Conservation (phyloP, 1,284 basidiomycete species). For the Moniliella sp. region DNA sequence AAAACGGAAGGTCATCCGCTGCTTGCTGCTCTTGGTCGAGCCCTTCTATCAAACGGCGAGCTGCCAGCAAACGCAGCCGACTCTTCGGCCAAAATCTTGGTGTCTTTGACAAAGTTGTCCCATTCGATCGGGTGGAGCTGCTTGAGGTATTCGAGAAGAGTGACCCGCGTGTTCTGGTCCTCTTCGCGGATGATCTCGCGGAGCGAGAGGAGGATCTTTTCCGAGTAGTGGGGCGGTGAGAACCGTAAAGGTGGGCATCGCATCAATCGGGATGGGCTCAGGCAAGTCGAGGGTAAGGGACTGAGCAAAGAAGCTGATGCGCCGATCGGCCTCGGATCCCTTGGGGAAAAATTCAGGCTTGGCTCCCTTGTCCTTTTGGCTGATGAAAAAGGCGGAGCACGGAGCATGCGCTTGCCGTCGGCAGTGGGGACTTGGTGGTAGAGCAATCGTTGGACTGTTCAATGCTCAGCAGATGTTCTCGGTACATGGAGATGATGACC, state of each 20-base stretch:
- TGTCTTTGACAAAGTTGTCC: constrained; percentile 99
- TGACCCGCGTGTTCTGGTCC: constrained; percentile 34
- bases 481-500: constrained; percentile 35
- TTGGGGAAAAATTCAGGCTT: constrained; percentile 34
- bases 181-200: constrained; percentile 34
- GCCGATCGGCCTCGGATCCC: constrained; percentile 32
- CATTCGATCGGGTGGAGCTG: constrained; percentile 93
- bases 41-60: constrained; percentile 44
- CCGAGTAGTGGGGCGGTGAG: constrained; percentile 32
- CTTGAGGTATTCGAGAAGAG: constrained; percentile 49
- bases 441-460: constrained; percentile 33
- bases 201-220: constrained; percentile 32
- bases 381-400: constrained; percentile 33
- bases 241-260: constrained; percentile 33
- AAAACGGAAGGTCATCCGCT: constrained; percentile 82
- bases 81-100: constrained; percentile 94
- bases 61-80: constrained; percentile 59
- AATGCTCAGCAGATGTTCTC: constrained; percentile 31
- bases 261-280: constrained; percentile 31
- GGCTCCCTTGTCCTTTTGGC: constrained; percentile 29
- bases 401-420: constrained; percentile 31
- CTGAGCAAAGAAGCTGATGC: constrained; percentile 34
- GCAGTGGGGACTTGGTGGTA: constrained; percentile 33
- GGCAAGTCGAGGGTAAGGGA: constrained; percentile 29
- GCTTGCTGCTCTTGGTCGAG: constrained; percentile 15